Evolutionary conservation across 179 eudicot species (phyloP).

Genomic region (Beta macrorhiza): DNA sequence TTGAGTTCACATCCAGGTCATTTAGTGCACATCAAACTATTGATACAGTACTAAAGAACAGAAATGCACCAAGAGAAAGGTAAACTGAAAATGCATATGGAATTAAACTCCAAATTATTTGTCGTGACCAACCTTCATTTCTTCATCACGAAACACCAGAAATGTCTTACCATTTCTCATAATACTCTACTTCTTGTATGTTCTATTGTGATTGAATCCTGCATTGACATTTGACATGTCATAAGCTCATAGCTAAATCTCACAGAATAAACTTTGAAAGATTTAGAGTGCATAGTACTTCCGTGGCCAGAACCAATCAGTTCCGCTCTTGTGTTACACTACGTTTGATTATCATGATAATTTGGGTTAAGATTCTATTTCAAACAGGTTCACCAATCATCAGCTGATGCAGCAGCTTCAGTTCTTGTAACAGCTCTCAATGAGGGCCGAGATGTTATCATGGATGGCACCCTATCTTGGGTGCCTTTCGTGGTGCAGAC

Average conservation of each 20-base stretch:
- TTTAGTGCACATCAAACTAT: not conserved
- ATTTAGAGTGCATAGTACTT: not conserved
- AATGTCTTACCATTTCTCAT: not conserved
- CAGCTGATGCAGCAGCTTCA: slow-evolving; percentile 98
- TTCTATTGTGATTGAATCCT: not conserved
- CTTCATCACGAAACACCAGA: not conserved
- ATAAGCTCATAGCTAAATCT: not conserved
- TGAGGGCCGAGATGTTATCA: slow-evolving; percentile 96
- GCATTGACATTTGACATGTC: not conserved
- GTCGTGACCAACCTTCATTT: not conserved
- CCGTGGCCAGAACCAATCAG: not conserved
- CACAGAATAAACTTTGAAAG: not conserved
- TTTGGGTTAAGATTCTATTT: slow-evolving; percentile 21
- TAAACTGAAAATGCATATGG: not conserved
- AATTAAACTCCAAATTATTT: not conserved
- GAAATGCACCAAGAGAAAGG: not conserved
- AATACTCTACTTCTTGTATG: not conserved
- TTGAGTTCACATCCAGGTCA: not conserved
- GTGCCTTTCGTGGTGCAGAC: slow-evolving; percentile 96
- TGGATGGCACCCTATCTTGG: slow-evolving; percentile 99
- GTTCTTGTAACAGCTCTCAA: slow-evolving; percentile 96
- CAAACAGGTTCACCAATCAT: slow-evolving; percentile 94
- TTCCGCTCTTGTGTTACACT: not conserved
- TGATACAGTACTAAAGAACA: not conserved
- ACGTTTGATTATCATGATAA: not conserved